Evolutionary conservation across 208 protist genomes (phyloP).

Genomic region (Trypanosoma mega): DNA sequence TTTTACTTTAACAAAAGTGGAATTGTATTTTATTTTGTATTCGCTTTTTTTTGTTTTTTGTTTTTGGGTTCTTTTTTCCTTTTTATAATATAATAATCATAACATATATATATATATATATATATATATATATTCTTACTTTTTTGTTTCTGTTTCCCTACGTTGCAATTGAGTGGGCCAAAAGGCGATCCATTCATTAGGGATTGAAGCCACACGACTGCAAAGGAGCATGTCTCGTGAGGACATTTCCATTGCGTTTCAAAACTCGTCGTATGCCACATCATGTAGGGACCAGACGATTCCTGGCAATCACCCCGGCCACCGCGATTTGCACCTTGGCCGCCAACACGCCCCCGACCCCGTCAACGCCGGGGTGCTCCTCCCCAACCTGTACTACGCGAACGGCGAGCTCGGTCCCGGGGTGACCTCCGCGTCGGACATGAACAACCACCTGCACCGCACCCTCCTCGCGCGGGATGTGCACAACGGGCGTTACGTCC

Average conservation of each 20-base stretch:
- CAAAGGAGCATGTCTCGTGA: constrained; percentile 23
- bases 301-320: constrained; percentile 61
- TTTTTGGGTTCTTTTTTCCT: no score
- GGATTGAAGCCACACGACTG: background rate
- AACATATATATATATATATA: constrained; percentile 8
- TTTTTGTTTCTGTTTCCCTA: constrained; percentile 23
- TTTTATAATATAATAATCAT: no score
- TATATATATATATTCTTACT: constrained; percentile 7
- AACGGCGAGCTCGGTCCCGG: constrained; percentile 13
- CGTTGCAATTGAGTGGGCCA: no score
- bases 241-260: constrained; percentile 68
- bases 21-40: background rate
- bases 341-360: constrained; percentile 46
- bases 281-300: constrained; percentile 67
- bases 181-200: no score
- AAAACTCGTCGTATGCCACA: constrained; percentile 61
- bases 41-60: background rate
- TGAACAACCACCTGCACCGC: constrained; percentile 10
- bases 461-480: constrained; percentile 14
- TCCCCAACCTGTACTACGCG: constrained; percentile 38
- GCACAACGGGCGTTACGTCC: constrained; percentile 42
- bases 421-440: background rate
- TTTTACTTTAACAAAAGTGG: no score
- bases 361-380: constrained; percentile 41
- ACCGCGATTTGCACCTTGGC: constrained; percentile 38